Base-by-base conservation (phyloP, 2,329 filamentous ascomycete species). In the Fusarium subglutinans region DNA sequence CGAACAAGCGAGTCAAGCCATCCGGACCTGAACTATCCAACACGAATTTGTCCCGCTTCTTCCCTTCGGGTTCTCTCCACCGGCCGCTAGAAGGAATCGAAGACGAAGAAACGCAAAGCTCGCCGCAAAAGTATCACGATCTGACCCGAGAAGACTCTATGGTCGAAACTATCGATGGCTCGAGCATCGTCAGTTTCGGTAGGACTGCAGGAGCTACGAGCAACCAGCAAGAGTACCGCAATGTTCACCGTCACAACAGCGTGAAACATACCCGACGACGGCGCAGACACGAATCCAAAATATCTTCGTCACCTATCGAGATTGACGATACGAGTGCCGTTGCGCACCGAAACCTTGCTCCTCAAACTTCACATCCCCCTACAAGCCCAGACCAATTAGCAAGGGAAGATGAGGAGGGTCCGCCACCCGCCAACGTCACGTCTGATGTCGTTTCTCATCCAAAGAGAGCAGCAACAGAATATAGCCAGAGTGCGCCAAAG, bases 341-440 rank as follows among this genome's bases (percentile, higher is more conserved):
- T 33, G 57, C 61, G 20, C 69, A 75, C 44, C 58, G 57, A 33
- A 64, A 75, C n/a, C 50, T 73, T 28, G 51, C 60, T 24, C 73
- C 72, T 40, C 72, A 73, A 10, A 44, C 40, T 30, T 50, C 55
- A 12, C 28, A 64, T 24, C 38, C 44, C 30, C 24, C 33, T 18
- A 53, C 45, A 17, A 81, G 78, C 30, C 76, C 79, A 11, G 80
- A 82, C 69, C 62, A 65, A 14, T 63, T 81, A 15, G 62, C 43
- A 20, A 55, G 30, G 26, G 35, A 38, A 41, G 30, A 24, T 40
- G 41, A 54, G 15, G 55, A 69, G n/a, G 66, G 69, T 40, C 76
- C 74, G 5, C 70, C 77, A 18, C 75, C 69, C 5, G 53, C 74
- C 28, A 69, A 74, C 17, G 53, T 79, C 24, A 66, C 54, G 28